Conservation (phyloP, 495 filamentous ascomycete genomes). For the Penicillium cinerascens region DNA sequence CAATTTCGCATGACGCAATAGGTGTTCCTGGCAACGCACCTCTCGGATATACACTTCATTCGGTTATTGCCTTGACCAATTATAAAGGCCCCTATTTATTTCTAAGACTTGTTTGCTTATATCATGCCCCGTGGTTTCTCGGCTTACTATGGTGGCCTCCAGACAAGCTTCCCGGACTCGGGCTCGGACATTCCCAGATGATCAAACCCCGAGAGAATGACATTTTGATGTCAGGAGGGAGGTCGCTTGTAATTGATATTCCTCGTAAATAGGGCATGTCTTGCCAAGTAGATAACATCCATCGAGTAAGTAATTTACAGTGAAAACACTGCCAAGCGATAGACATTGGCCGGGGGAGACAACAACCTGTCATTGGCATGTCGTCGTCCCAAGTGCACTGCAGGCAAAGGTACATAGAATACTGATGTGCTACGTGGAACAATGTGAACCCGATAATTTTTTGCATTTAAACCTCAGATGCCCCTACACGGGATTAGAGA, state of each 20-base stretch:
- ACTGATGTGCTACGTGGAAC: neutral
- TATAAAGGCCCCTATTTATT: neutral
- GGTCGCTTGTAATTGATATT: too few relatives aligned
- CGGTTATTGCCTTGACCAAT: conserved; percentile 4
- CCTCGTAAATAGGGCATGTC: too few relatives aligned
- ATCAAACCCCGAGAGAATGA: neutral
- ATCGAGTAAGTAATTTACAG: too few relatives aligned
- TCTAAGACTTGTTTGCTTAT: neutral
- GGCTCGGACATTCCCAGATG: conserved; percentile 6
- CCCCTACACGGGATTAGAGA: conserved; percentile 48
- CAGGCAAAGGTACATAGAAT: neutral
- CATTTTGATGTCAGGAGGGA: neutral
- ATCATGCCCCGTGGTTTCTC: neutral
- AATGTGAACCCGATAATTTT: conserved; percentile 40
- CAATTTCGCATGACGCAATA: conserved; percentile 29
- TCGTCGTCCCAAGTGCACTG: neutral
- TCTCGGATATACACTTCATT: conserved; percentile 4
- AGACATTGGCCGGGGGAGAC: too few relatives aligned
- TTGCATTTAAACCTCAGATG: conserved; percentile 41
- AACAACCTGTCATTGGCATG: neutral
- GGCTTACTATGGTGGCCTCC: neutral
- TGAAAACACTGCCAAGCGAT: too few relatives aligned
- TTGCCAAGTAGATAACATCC: too few relatives aligned
- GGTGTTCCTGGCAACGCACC: conserved; percentile 9
- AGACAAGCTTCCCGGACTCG: neutral